Evolutionary conservation across 208 protist genomes (phyloP), one percentile per base, ranked within the genome.

Genomic region (Leishmania turanica): DNA sequence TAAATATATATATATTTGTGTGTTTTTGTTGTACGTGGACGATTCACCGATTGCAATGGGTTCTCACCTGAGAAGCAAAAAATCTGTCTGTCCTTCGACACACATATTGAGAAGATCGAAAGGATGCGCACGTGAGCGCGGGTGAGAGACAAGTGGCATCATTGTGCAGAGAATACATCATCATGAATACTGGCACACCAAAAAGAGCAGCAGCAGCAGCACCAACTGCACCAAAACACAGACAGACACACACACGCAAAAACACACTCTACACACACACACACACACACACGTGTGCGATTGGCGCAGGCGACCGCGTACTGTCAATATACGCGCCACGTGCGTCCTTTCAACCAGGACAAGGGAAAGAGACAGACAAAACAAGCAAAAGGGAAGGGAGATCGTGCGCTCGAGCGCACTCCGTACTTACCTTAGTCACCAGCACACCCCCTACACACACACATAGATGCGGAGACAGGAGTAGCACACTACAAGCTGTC

Each of bases 61-160:
- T 2, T 31, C 7, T 27, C 8, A 34, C 58, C n/a, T 15, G n/a
- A 34, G 58, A 64, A 68, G 31, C n/a, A 15, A 40, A 37, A 68
- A 40, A 37, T 42, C 62, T 21, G 31, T 21, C 53, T 11, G 19
- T 77, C 42, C 37, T n/a, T 9, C 77, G 54, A 68, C 47, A 77
- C 70, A 82, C 76, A 24, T 13, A 82, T 27, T 34, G 70, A 65
- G 69, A 40, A 19, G 62, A 31, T 40, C 7, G 15, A 34, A 68
- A 40, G 27, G 31, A 68, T 15, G 58, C 8, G 27, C 58, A 9
- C n/a, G 58, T 64, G 62, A 40, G 62, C 4, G 62, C 62, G 62
- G 21, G 62, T 31, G 15, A 64, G n/a, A 8, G 13, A 40, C 15
- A 68, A 40, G 31, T 40, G 62, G 62, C 13, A 31, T 40, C 15